Evolutionary conservation across 768 basidiomycete species (phyloP).

Genomic region (Suillus occidentalis): DNA sequence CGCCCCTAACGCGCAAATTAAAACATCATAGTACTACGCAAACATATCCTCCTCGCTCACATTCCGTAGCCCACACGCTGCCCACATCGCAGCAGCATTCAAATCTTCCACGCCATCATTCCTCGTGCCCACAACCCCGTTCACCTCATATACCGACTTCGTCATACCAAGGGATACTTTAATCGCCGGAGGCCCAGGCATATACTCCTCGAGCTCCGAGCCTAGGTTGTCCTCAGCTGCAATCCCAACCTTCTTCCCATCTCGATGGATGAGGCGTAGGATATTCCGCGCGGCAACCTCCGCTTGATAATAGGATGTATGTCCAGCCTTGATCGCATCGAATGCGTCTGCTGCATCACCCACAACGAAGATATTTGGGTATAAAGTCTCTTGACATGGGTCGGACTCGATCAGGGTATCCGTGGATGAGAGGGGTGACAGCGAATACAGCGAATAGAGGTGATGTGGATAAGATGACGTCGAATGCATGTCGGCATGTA

Average conservation of each 20-base stretch:
- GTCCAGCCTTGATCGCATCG: slow-evolving; percentile 61
- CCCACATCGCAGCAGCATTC: slow-evolving; percentile 48
- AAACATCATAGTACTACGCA: slow-evolving; percentile 1
- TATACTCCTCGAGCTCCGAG: slow-evolving; percentile 42
- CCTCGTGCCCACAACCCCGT: slow-evolving; percentile 44
- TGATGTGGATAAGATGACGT: slow-evolving; percentile 7
- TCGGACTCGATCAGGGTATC: slow-evolving; percentile 15
- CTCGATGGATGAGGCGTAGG: slow-evolving; percentile 39
- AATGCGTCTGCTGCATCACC: slow-evolving; percentile 68
- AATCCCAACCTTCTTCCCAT: slow-evolving; percentile 9
- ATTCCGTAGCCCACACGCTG: slow-evolving; percentile 41
- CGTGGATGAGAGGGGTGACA: slow-evolving; percentile 9
- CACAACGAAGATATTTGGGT: slow-evolving; percentile 58
- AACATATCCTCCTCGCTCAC: slow-evolving; percentile 35
- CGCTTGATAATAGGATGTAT: slow-evolving; percentile 54
- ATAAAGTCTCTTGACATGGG: slow-evolving; percentile 28
- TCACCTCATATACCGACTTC: slow-evolving; percentile 47
- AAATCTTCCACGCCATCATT: slow-evolving; percentile 48
- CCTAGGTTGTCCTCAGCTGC: background rate
- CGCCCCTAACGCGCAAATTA: background rate
- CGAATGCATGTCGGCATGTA: background rate
- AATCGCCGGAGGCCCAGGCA: slow-evolving; percentile 51
- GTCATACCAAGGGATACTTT: slow-evolving; percentile 63
- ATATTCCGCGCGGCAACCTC: slow-evolving; percentile 58
- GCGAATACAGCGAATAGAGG: slow-evolving; percentile 8